phyloP scores from a whole-genome alignment of 176 grass and related monocot species.

The Triticum urartu region DNA sequence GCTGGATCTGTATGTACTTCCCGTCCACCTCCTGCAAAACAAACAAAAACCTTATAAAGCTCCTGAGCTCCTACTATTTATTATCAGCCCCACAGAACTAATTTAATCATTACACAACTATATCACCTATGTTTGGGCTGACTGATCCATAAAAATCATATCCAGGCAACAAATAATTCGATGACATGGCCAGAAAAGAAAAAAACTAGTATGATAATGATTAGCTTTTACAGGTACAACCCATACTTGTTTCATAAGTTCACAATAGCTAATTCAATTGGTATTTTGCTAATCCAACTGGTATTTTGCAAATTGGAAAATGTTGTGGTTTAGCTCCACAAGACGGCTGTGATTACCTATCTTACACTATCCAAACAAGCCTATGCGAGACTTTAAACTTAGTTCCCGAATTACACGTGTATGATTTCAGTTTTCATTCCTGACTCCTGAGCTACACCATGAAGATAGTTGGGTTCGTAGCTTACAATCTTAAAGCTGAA shows the following conservation, averaged over 20 bases:
- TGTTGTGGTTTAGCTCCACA: background rate
- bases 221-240: background rate
- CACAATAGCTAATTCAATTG: background rate
- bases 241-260: background rate
- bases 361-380: background rate
- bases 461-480: background rate
- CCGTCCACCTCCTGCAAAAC: slow-evolving; percentile 67
- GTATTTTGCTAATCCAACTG: background rate
- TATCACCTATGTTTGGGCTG: background rate
- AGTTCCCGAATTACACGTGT: background rate
- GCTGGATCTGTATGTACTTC: slow-evolving; percentile 92
- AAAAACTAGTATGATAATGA: background rate
- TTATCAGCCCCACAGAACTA: background rate
- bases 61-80: background rate
- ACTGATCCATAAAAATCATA: background rate
- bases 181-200: background rate
- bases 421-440: background rate
- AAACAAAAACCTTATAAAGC: slow-evolving; percentile 1
- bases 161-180: background rate
- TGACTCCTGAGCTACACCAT: background rate
- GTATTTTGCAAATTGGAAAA: slow-evolving; percentile 3
- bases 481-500: background rate
- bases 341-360: background rate
- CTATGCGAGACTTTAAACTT: background rate
- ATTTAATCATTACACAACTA: background rate